A percentile compares a stretch with the other conserved stretches of the same genome.
These are phyloP conservation scores for Rhizopus arrhizus DNA, from an alignment of 371 early-diverging fungal genomes.

Conservation along the genomic window DNA sequence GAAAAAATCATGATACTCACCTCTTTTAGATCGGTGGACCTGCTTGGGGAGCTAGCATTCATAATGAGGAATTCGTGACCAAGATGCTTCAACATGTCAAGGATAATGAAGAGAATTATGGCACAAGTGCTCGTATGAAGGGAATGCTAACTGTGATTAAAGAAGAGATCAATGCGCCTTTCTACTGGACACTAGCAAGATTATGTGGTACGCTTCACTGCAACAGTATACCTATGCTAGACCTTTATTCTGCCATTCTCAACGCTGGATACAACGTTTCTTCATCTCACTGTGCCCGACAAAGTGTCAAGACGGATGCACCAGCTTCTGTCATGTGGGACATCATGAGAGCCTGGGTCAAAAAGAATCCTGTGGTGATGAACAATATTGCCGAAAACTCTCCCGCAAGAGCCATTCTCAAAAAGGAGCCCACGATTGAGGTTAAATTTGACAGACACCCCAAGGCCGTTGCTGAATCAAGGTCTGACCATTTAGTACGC, in stretches of 20 bases:
- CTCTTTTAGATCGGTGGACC: constrained; percentile 89
- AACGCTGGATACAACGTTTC: constrained; percentile 94
- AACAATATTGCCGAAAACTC: constrained; percentile 69
- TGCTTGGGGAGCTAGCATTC: constrained; percentile 86
- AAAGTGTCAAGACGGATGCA: constrained; percentile 95
- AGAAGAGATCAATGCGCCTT: constrained; percentile 83
- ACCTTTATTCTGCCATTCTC: constrained; percentile 83
- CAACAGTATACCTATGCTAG: constrained; percentile 51
- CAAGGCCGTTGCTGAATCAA: constrained; percentile 74
- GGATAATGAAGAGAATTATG: constrained; percentile 58
- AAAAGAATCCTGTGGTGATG: constrained; percentile 69
- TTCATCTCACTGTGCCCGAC: constrained; percentile 84
- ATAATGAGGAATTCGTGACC: constrained; percentile 77
- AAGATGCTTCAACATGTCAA: constrained; percentile 76
- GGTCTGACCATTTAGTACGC: constrained; percentile 81
- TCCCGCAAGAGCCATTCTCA: constrained; percentile 70
- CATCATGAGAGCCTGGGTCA: constrained; percentile 79
- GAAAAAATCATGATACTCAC: constrained; percentile 1
- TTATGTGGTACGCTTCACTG: constrained; percentile 72
- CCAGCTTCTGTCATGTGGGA: constrained; percentile 93
- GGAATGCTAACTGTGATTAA: constrained; percentile 94
- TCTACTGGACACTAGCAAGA: constrained; percentile 78
- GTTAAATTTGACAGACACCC: constrained; percentile 74
- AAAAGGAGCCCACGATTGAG: constrained; percentile 58
- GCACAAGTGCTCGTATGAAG: constrained; percentile 84